These are phyloP conservation scores for Gossypium laxum DNA, from an alignment of 441 rosid species.

Conservation along the genomic window DNA sequence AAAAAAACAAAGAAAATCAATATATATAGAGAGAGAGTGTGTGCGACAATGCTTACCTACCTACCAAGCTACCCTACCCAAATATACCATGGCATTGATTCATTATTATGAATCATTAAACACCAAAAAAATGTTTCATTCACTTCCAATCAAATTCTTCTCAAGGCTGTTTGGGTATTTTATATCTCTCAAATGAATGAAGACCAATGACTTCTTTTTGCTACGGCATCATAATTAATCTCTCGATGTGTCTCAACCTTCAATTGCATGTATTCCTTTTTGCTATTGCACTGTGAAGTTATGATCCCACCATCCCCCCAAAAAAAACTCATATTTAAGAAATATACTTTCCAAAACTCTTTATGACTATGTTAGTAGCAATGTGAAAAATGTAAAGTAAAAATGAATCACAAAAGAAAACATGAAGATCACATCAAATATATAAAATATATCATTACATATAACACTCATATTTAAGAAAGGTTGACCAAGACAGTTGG, in stretches of 20 bases:
- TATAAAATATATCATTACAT: not conserved
- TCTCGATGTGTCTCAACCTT: slow-evolving; percentile 9
- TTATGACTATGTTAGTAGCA: not conserved
- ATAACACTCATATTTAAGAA: not conserved
- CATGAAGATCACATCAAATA: no score
- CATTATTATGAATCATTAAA: not conserved
- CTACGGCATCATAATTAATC: slow-evolving; percentile 18
- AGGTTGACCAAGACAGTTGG: not conserved
- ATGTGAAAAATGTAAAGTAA: no score
- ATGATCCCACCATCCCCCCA: not conserved
- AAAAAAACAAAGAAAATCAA: not conserved
- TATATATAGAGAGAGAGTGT: not conserved
- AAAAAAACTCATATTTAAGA: not conserved
- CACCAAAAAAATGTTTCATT: not conserved
- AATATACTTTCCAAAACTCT: not conserved
- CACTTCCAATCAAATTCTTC: slow-evolving; percentile 23
- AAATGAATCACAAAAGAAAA: no score
- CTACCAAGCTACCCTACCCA: slow-evolving; percentile 20
- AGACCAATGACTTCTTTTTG: not conserved
- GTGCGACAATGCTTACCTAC: slow-evolving; percentile 6
- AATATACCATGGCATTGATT: not conserved
- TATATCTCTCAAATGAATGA: slow-evolving; percentile 2
- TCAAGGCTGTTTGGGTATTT: slow-evolving; percentile 19
- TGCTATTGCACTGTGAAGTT: not conserved
- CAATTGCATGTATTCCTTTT: not conserved